Evolutionary conservation across 768 basidiomycete genomes (phyloP), one percentile per base, ranked within the genome.

Genomic region (Naganishia friedmannii): DNA sequence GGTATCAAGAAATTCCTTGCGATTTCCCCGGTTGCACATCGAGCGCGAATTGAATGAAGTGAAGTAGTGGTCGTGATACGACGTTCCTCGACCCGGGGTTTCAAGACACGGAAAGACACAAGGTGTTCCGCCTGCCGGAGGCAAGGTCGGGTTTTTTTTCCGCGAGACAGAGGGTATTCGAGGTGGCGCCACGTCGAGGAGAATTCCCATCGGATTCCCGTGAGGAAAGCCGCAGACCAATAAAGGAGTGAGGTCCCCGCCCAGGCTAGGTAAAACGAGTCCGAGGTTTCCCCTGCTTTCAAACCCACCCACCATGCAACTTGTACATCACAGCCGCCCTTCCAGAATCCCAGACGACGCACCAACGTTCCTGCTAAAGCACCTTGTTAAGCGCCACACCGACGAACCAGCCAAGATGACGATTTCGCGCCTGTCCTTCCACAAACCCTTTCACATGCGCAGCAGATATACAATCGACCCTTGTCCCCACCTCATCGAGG

Each of bases 141-240:
- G 42, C 60, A 15, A 63, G 60, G 60, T 63, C 60, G 42, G 42
- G 46, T 23, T 23, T 6, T n/a, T 9, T 2, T n/a, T 9, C 4
- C 10, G 60, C 17, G 58, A 42, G 12, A 23, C 23, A n/a, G 26
- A 26, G 60, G n/a, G 10, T 28, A 42, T 63, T n/a, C 21, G 26
- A 63, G 60, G 60, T 63, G 60, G 39, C n/a, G n/a, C 23, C 34
- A 37, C 15, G 60, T 63, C 12, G 23, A 63, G 60, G 42, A 63
- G 60, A 23, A 28, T 63, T 42, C 15, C 42, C 60, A 63, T 63
- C 42, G 60, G n/a, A 51, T 51, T 51, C 39, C 21, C 34, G 4
- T 1, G n/a, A 15, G 6, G 39, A 28, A 13, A 63, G 29, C 21
- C 10, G 42, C 8, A 42, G n/a, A 1, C 21, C 39, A 42, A n/a